Evolutionary conservation across 305 asterid genomes (phyloP).

Genomic region (Nicotiana rustica): DNA sequence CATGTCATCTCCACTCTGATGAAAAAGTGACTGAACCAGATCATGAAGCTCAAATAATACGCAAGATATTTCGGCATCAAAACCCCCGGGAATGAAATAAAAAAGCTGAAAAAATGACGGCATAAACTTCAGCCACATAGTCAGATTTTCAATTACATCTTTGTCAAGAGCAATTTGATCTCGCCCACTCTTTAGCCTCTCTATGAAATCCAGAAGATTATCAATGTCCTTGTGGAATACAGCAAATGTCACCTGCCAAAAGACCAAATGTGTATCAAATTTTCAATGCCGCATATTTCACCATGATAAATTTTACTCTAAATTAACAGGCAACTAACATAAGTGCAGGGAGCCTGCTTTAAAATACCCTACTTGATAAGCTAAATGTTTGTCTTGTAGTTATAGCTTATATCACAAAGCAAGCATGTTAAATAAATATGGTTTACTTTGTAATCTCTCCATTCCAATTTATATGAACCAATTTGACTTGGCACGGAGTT

Average conservation of each 20-base stretch:
- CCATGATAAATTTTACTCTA: neutral
- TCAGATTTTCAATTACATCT: neutral
- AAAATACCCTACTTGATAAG: neutral
- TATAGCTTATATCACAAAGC: neutral
- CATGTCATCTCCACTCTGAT: neutral
- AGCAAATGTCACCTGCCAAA: neutral
- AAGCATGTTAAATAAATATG: too few relatives aligned
- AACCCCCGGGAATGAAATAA: neutral
- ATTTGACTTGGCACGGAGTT: too few relatives aligned
- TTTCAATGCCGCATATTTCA: neutral
- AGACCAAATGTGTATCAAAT: neutral
- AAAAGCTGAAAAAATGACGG: neutral
- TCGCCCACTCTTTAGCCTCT: neutral
- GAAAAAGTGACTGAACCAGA: neutral
- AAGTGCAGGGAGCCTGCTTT: neutral
- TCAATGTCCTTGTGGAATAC: neutral
- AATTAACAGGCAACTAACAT: neutral
- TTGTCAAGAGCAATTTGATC: neutral
- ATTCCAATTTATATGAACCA: too few relatives aligned
- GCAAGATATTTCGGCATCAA: neutral
- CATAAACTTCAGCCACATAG: neutral
- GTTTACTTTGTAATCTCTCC: too few relatives aligned
- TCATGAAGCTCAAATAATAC: too few relatives aligned
- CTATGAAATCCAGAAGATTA: slow-evolving; percentile 7
- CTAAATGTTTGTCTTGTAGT: neutral